Base-by-base conservation (phyloP, 345 rosid species). In the Eucalyptus coolabah region DNA sequence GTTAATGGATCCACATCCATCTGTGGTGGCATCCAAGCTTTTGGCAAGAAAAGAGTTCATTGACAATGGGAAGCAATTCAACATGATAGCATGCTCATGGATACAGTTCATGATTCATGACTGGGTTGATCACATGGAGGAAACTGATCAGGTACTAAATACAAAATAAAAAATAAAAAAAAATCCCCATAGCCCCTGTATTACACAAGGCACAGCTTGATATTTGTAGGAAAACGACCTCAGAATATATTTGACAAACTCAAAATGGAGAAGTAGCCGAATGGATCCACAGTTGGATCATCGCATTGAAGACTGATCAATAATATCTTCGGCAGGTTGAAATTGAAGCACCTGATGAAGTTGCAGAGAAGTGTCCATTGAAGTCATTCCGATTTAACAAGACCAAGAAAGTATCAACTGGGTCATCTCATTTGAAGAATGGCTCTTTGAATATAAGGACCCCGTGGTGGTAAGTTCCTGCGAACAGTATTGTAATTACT, bases 71-170 rank as follows among this genome's bases (percentile, higher is more conserved):
- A 92, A 94, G 86, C 98, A 96, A 44, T 94, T 96, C 88, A 96
- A 96, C 91, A 88, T 96, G 96, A 94, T 96, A 72, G 98, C 98
- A 34, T 93, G 95, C 91, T 94, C 98, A 6, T 96, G 97, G 98
- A 93, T 96, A 45, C 98, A 96, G 85, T 96, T 96, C 90, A 96
- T 96, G 98, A 94, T 96, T 89, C 98, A 96, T 93, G 98, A 96
- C 81, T 96, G 99, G 98, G 93, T 95, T 82, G 98, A 96, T 92
- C 98, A 95, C 90, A 92, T 96, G 92, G 96, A 96, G 92, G 99
- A 95, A 69, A 95, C 95, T 45, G 86, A 94, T 6, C 95, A 94
- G 97, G 98, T 95, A 77, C 28, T 21, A 21, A 37, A 37, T 28
- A 23, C 50, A 32, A 11, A 69, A 14, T 4, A 26, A 16, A 10